Base-by-base conservation (phyloP, 257 asterid species). In the Plectranthus barbatus region DNA sequence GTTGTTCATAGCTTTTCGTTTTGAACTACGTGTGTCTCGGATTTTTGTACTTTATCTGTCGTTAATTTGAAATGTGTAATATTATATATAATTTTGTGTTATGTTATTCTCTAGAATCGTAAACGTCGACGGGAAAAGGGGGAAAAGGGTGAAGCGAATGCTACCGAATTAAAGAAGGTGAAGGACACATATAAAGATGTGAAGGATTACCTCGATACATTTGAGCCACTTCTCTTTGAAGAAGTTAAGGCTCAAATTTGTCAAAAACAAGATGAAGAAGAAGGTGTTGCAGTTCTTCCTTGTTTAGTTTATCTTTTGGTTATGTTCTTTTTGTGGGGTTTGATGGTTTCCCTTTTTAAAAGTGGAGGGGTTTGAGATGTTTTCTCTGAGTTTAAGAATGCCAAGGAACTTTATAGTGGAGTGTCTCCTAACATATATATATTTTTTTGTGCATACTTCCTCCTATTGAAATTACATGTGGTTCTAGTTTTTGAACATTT, bases 151-250 rank as follows among this genome's bases (percentile, higher is more conserved):
- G 77, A 78, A 60, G 83, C 60, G 10, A 56, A 46, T 67, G 77
- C 77, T 33, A 31, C 7, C 44, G 87, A 80, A n/a, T 67, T 85
- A 73, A 83, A 56, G 76, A 60, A 79, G 67, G 96, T 88, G 70
- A 82, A 83, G 88, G 34, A 76, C 66, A 83, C 88, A 0, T 93
- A 87, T 60, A 73, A 68, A 62, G 90, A 90, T 65, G 94, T 85
- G 31, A 86, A 85, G 41, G 97, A 90, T 18, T 93, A 93, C 77
- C 64, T 90, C 29, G 55, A 72, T 20, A 85, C 88, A 17, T 93
- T 80, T 70, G 97, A 85, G 84, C 99, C 99, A 13, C 78, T 93
- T 75, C 84, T 93, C 46, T 90, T 93, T 62, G 99, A 93, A 77
- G 99, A 93, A 68, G 99, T 81, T 29, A 93, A 93, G 77, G 94